Base-by-base conservation (phyloP, 768 basidiomycete species). In the Tylopilus sp. region DNA sequence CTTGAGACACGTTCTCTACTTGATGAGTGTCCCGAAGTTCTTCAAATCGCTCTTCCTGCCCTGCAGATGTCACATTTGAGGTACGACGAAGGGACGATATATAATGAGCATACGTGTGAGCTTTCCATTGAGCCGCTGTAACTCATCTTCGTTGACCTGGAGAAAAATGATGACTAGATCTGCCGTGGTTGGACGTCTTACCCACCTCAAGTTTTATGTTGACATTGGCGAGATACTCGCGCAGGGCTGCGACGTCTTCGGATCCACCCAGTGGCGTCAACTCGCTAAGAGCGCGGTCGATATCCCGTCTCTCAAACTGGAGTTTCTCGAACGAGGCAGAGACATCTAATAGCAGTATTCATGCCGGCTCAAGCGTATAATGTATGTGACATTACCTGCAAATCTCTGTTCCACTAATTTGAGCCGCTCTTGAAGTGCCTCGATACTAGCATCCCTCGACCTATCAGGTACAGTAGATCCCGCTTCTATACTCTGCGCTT, bases 11-110 rank as follows among this genome's bases (percentile, higher is more conserved):
- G 12, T 81, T 81, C 69, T 95, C 93, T 9, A 90, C 74, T 13
- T 76, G 79, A 63, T 95, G 94, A 7, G 82, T 90, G 56, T 93
- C 89, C 31, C 83, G 83, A 0, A 98, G 72, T 64, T 97, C 93
- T 57, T 89, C 86, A 11, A 92, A 76, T 8, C 86, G 86, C 46
- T 82, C 83, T 49, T 91, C 91, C 71, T 95, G 91, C 13, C 83
- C 93, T 95, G 58, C 36, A 46, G 12, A 45, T 44, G 39, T 20
- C 44, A 61, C 25, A 47, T 53, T 57, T 15, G 15, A 40, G n/a
- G 5, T 41, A 39, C 22, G 38, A 40, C 28, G 3, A 30, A n/a
- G 33, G 3, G 33, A 35, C 11, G n/a, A 30, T 35, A 33, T 40
- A 28, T 1, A n/a, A 40, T 26, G 20, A 15, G 60, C 85, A 62